Percentiles rank a stretch among this genome's conserved stretches.
phyloP scores from a whole-genome alignment of 768 basidiomycete genomes.

The Xerocomus brunneocitrinus region DNA sequence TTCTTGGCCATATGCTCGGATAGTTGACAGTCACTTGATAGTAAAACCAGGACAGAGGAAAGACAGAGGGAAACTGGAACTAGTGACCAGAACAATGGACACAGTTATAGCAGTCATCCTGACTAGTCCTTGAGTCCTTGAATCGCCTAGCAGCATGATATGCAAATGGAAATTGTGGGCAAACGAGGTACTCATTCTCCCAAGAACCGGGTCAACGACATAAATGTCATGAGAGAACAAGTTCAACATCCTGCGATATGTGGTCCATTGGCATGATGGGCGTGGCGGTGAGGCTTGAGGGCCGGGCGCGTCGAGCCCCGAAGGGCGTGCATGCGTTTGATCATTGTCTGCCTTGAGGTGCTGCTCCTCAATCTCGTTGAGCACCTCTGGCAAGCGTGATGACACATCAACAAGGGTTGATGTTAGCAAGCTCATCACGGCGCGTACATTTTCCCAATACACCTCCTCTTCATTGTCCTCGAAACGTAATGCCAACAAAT shows the following conservation, averaged over 20 bases:
- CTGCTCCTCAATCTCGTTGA: conserved; percentile 55
- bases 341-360: conserved; percentile 46
- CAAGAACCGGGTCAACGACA: too few species aligned
- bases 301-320: conserved; percentile 8
- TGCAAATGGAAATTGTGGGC: too few species aligned
- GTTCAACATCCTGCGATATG: too few species aligned
- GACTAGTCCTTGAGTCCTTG: conserved; percentile 61
- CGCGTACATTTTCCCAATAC: conserved; percentile 84
- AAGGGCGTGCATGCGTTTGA: conserved; percentile 24
- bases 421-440: conserved; percentile 65
- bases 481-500: conserved; percentile 76
- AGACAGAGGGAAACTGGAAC: conserved; percentile 79
- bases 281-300: conserved; percentile 18
- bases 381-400: conserved; percentile 54
- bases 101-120: conserved; percentile 58
- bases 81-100: conserved; percentile 69
- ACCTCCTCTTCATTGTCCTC: conserved; percentile 64
- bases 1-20: conserved; percentile 76
- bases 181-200: too few species aligned
- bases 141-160: conserved; percentile 41
- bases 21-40: conserved; percentile 77
- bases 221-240: too few species aligned
- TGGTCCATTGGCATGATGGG: not conserved
- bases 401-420: conserved; percentile 63
- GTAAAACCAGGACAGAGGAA: too few species aligned